These are phyloP conservation scores for Fusarium verrucosum DNA, from an alignment of 2,329 filamentous ascomycete species.

Conservation along the genomic window DNA sequence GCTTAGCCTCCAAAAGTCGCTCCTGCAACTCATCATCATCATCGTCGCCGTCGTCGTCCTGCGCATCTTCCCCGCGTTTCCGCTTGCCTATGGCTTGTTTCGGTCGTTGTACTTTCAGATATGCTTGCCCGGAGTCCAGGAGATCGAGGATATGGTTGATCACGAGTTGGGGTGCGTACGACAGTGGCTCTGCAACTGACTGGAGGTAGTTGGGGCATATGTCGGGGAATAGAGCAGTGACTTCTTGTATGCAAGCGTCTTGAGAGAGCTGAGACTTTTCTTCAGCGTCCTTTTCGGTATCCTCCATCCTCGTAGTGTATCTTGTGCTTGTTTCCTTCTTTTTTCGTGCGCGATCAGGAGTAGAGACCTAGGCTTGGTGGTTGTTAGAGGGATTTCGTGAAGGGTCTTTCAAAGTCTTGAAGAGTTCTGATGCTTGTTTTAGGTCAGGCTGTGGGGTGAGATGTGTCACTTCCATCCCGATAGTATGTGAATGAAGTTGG, in stretches of 20 bases:
- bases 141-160: slow-evolving; percentile 54
- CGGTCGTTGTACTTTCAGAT: slow-evolving; percentile 46
- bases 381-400: slow-evolving; percentile 10
- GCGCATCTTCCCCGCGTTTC: slow-evolving; percentile 49
- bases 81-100: slow-evolving; percentile 50
- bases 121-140: slow-evolving; percentile 51
- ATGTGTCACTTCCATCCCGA: slow-evolving; percentile 1
- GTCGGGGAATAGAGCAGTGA: slow-evolving; percentile 54
- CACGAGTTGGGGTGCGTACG: slow-evolving; percentile 45
- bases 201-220: slow-evolving; percentile 55
- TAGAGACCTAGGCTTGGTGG: background rate
- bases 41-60: slow-evolving; percentile 32
- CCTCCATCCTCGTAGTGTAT: slow-evolving; percentile 13
- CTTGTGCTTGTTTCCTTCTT: background rate
- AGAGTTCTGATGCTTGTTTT: background rate
- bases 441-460: background rate
- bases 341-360: background rate
- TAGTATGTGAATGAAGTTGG: background rate
- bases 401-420: background rate
- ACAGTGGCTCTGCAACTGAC: slow-evolving; percentile 39
- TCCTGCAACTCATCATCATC: background rate
- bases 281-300: background rate
- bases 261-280: background rate
- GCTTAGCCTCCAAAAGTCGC: slow-evolving; percentile 26
- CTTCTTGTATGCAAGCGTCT: slow-evolving; percentile 24